Base-by-base conservation (phyloP, 2,329 filamentous ascomycete species). In the Blumeria graminis region DNA sequence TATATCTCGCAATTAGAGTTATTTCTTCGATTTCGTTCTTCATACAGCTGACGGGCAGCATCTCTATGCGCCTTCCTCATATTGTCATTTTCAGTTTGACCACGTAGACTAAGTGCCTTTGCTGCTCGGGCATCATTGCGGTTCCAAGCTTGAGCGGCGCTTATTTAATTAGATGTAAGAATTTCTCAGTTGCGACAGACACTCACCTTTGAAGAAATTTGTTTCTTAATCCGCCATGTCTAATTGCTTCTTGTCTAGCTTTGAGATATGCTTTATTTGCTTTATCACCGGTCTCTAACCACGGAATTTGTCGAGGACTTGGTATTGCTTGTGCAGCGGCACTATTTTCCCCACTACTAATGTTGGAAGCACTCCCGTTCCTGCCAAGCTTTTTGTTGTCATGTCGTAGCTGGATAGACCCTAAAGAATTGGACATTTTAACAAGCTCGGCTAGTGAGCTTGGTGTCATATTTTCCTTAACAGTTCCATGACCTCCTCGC, bases 41-140 rank as follows among this genome's bases (percentile, higher is more conserved):
- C 89, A 67, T 96, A 98, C 34, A 98, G 75, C 64, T 92, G 83
- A 38, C 82, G 80, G 22, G 92, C 92, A 9, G 92, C 92, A 70
- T 96, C 89, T 51, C 92, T 83, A 66, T 98, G 92, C 50, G 89
- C 90, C 71, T 94, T 93, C 61, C 89, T 81, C 92, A 98, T 98
- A 39, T 93, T 76, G 62, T 94, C 87, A 65, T 98, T 96, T 71
- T 98, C 92, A 63, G 86, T 92, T 70, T 96, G 92, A 11, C 92
- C 92, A 34, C 92, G 84, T 50, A 96, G 78, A 64, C 87, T 94
- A 54, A 96, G 77, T 35, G 90, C 90, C 71, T 96, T 96, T 59
- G 92, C 92, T 16, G 92, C 90, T 60, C 92, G 82, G 43, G 92
- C 90, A 68, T 98, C 92, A 65, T 95, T 96, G 57, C 92, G 84